A percentile compares a stretch with the other conserved stretches of the same genome.
These are phyloP conservation scores for Yamadazyma ubonensis DNA, from an alignment of 805 yeast species.

Conservation along the genomic window DNA sequence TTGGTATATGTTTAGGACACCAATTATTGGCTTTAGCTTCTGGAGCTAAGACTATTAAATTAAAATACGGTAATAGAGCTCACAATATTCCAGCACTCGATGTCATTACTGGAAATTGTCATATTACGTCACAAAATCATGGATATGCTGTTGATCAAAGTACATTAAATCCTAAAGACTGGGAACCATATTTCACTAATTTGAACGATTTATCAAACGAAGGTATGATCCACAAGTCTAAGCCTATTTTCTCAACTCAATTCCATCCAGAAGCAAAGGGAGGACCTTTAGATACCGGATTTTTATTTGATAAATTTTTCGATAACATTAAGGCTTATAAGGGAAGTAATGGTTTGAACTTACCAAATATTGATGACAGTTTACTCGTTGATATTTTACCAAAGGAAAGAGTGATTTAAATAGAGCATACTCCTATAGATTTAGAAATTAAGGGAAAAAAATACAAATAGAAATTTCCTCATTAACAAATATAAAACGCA, in stretches of 20 bases:
- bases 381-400: constrained; percentile 63
- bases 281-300: constrained; percentile 93
- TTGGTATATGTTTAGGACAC: constrained; percentile 98
- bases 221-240: constrained; percentile 87
- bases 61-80: constrained; percentile 98
- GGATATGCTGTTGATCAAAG: constrained; percentile 93
- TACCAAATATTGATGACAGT: constrained; percentile 45
- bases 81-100: constrained; percentile 97
- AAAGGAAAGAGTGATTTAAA: constrained; percentile 57
- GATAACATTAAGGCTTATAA: constrained; percentile 60
- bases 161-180: constrained; percentile 65
- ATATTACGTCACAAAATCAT: constrained; percentile 97
- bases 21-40: constrained; percentile 93
- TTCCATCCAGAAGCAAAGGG: constrained; percentile 99
- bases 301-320: constrained; percentile 87
- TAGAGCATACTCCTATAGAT: constrained; percentile 1
- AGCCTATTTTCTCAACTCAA: constrained; percentile 94
- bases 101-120: constrained; percentile 86
- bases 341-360: constrained; percentile 34
- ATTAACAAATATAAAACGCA: too few relatives aligned
- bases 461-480: not conserved
- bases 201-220: constrained; percentile 95
- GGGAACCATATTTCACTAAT: constrained; percentile 84
- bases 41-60: constrained; percentile 88
- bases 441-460: not conserved